phyloP scores from a whole-genome alignment of 176 grass and related monocot species.

The Zoysia pacifica region DNA sequence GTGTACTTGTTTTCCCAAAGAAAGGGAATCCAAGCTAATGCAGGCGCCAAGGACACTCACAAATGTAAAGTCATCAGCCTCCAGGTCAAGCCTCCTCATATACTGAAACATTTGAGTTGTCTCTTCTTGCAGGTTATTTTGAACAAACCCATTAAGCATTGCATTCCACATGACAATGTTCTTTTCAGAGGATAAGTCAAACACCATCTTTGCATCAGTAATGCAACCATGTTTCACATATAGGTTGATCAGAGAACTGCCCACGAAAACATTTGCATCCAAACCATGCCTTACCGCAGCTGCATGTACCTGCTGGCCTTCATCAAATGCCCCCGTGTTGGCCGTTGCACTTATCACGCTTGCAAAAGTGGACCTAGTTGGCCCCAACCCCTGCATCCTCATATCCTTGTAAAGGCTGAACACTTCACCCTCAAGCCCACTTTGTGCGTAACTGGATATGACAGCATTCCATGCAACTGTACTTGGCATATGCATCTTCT shows the following conservation, averaged over 20 bases:
- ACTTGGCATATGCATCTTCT: conserved; percentile 35
- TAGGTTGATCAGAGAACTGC: conserved; percentile 69
- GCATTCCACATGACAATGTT: conserved; percentile 81
- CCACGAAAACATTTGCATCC: conserved; percentile 68
- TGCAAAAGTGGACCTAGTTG: conserved; percentile 62
- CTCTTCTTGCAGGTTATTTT: conserved; percentile 53
- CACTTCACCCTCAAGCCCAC: conserved; percentile 41
- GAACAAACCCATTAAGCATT: conserved; percentile 59
- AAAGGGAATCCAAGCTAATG: conserved; percentile 31
- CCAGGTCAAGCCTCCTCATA: conserved; percentile 45
- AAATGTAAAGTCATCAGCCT: conserved; percentile 65
- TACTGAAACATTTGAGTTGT: conserved; percentile 48
- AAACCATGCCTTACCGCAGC: conserved; percentile 51
- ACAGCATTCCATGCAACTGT: conserved; percentile 70
- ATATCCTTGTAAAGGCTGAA: conserved; percentile 62
- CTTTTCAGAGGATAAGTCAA: conserved; percentile 51
- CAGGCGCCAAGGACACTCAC: conserved; percentile 60
- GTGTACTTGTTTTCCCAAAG: conserved; percentile 59
- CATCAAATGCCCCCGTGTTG: conserved; percentile 34
- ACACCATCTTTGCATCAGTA: conserved; percentile 51
- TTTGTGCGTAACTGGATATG: conserved; percentile 55
- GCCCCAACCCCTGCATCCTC: conserved; percentile 43
- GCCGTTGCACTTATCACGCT: conserved; percentile 65
- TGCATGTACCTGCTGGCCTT: conserved; percentile 53
- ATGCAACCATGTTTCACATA: conserved; percentile 55